Evolutionary conservation across 305 asterid species (phyloP), one percentile per base, ranked within the genome.

Genomic region (Fraxinus angustifolia): DNA sequence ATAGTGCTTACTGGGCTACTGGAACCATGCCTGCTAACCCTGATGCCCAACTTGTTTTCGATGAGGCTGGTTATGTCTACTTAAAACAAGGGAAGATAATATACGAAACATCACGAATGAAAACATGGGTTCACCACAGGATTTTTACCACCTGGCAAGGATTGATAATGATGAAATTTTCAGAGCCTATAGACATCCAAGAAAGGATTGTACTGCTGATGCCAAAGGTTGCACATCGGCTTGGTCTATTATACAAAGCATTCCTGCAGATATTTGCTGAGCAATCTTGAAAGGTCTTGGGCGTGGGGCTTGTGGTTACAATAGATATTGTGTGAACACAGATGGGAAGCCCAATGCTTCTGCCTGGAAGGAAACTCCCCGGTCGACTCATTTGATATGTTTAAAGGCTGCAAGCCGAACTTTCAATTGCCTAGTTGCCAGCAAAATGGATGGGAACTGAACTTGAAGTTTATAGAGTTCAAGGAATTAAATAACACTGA

Each of bases 241-340:
- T 45, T 86, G 89, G 89, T 74, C 83, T 2, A 4, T 12, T 10
- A 68, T 77, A 16, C 78, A 79, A 0, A 58, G 82, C 3, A 68
- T 17, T n/a, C 90, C 87, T 0, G 72, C 76, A 0, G 84, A 87
- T 23, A 78, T 87, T 0, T 87, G 90, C 77, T n/a, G 5, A 0
- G 81, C 80, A 0, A 8, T 84, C 21, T 1, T 30, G 0, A 77
- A 38, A 0, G 33, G n/a, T 58, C 14, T 84, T 42, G 89, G 87
- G 7, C 78, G 87, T 60, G 86, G 89, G 17, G 82, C 84, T 26
- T 86, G 87, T 86, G 87, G 89, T 30, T 86, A 45, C 56, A 84
- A 86, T 35, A 84, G 86, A 81, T 84, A 82, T 33, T 86, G 89
- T 53, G 82, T 79, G 72, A 80, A 78, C 56, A 26, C 78, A 21